These are phyloP conservation scores for Tylopilus vinaceipallidus DNA, from an alignment of 768 basidiomycete genomes.

Conservation along the genomic window DNA sequence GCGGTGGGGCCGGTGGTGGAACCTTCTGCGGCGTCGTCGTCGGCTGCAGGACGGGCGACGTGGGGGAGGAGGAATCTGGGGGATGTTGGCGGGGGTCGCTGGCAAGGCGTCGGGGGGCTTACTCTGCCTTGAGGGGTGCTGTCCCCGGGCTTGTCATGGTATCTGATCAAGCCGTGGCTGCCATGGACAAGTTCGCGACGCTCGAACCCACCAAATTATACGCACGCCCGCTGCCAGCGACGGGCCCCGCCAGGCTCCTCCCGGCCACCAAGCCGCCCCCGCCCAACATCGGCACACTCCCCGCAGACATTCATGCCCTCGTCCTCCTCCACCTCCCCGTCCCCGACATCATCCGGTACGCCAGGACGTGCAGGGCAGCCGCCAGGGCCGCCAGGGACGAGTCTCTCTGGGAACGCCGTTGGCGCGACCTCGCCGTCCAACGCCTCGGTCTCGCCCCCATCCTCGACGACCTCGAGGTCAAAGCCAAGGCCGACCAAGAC, in stretches of 20 bases:
- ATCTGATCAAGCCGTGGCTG: too few species aligned
- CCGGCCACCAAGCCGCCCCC: conserved; percentile 26
- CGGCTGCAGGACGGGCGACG: conserved; percentile 30
- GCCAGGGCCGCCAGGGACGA: conserved; percentile 68
- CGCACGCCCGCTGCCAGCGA: conserved; percentile 21
- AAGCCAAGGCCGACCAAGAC: conserved; percentile 34
- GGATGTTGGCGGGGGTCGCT: background rate
- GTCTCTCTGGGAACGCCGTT: conserved; percentile 72
- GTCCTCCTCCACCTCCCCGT: conserved; percentile 74
- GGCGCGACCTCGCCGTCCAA: conserved; percentile 58
- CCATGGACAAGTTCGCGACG: conserved; percentile 87
- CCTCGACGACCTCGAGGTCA: conserved; percentile 58
- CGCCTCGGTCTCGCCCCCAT: conserved; percentile 42
- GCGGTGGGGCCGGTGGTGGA: conserved; percentile 32
- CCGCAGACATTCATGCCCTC: conserved; percentile 71
- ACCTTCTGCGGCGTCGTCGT: conserved; percentile 68
- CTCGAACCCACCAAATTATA: conserved; percentile 73
- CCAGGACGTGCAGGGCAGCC: conserved; percentile 62
- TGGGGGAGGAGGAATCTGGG: conserved; percentile 42
- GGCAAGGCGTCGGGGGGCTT: conserved; percentile 9
- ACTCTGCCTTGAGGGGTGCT: conserved; percentile 56
- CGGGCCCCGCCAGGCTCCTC: conserved; percentile 22
- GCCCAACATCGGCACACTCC: conserved; percentile 70
- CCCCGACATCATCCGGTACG: conserved; percentile 77
- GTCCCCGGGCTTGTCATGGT: conserved; percentile 39